These are phyloP conservation scores for Solanum hybrid DNA, from an alignment of 305 asterid genomes.

Conservation along the genomic window DNA sequence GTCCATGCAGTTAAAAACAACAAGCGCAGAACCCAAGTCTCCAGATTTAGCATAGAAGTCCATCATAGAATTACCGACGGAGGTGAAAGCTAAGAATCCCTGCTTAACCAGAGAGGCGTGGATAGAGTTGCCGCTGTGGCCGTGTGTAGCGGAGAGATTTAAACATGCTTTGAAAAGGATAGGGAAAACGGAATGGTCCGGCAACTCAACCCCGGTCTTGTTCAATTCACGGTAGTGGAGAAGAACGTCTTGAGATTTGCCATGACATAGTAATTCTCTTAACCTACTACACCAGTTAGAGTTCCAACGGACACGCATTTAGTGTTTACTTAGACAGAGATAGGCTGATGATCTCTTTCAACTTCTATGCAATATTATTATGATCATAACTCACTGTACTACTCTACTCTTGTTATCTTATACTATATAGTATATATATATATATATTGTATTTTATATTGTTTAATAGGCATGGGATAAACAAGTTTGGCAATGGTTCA, in stretches of 20 bases:
- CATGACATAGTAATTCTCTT: background rate
- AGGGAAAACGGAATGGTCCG: slow-evolving; percentile 45
- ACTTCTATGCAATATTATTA: background rate
- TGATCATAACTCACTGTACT: background rate
- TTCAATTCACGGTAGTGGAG: slow-evolving; percentile 29
- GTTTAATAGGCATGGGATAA: background rate
- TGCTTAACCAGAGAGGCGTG: slow-evolving; percentile 58
- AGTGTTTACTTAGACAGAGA: background rate
- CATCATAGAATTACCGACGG: slow-evolving; percentile 56
- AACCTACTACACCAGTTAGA: background rate
- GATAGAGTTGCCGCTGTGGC: slow-evolving; percentile 48
- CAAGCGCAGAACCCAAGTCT: slow-evolving; percentile 27
- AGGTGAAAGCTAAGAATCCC: slow-evolving; percentile 47
- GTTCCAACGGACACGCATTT: slow-evolving; percentile 2
- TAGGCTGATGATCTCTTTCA: background rate
- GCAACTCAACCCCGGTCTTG: slow-evolving; percentile 24
- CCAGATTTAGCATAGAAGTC: slow-evolving; percentile 73
- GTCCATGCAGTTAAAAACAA: slow-evolving; percentile 38
- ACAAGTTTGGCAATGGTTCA: background rate
- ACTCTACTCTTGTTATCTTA: background rate
- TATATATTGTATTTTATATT: too few relatives aligned
- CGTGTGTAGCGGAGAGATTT: slow-evolving; percentile 20
- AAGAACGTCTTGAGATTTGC: slow-evolving; percentile 54
- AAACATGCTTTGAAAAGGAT: slow-evolving; percentile 60
- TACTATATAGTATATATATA: too few relatives aligned